Evolutionary conservation across 306 rosid species (phyloP).

Genomic region (Corylus avellana): DNA sequence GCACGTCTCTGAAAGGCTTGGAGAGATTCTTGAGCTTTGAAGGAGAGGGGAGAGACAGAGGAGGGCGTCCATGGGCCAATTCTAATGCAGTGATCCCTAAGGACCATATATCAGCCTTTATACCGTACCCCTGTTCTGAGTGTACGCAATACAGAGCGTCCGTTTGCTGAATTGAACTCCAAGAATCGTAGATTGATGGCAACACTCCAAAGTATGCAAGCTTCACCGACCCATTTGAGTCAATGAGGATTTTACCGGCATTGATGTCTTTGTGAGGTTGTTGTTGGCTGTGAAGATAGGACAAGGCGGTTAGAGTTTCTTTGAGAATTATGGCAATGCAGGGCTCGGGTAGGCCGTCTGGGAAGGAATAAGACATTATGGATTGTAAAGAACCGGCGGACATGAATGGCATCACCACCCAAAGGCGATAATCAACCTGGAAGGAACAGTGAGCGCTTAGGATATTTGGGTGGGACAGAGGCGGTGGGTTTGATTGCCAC

Average conservation of each 20-base stretch:
- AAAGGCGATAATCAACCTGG: conserved; percentile 43
- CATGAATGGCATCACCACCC: conserved; percentile 85
- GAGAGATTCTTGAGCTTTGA: conserved; percentile 50
- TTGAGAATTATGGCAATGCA: conserved; percentile 54
- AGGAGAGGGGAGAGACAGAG: conserved; percentile 20
- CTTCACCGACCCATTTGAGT: conserved; percentile 48
- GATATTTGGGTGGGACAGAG: conserved; percentile 48
- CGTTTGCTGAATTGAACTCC: too few relatives aligned
- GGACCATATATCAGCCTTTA: conserved; percentile 65
- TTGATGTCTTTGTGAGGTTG: conserved; percentile 67
- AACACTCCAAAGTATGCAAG: conserved; percentile 62
- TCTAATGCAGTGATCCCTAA: conserved; percentile 69
- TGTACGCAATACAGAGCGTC: conserved; percentile 66
- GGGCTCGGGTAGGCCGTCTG: conserved; percentile 46
- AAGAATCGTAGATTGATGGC: conserved; percentile 52
- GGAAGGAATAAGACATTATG: conserved; percentile 52
- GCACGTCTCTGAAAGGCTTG: conserved; percentile 60
- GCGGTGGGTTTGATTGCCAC: too few relatives aligned
- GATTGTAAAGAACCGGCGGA: conserved; percentile 63
- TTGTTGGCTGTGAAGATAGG: conserved; percentile 71
- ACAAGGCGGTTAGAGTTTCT: conserved; percentile 48
- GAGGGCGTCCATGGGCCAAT: conserved; percentile 70
- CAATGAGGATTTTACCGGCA: conserved; percentile 62
- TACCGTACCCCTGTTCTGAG: conserved; percentile 27
- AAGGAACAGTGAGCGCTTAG: conserved; percentile 67